phyloP scores from a whole-genome alignment of 192 early-diverging fungal genomes.

The Coemansia sp. region DNA sequence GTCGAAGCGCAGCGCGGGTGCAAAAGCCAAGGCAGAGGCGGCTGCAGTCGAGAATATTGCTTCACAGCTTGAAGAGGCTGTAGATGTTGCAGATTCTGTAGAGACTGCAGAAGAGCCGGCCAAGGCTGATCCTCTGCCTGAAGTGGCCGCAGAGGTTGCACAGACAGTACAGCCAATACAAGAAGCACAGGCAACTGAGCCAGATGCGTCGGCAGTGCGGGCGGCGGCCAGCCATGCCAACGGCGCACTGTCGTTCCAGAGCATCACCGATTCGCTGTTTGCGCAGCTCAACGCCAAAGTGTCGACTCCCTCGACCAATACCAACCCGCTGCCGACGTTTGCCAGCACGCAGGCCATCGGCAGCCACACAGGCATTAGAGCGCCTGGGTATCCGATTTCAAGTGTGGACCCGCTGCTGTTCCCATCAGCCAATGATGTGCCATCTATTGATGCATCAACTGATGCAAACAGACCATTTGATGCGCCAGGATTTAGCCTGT shows the following conservation, averaged over 20 bases:
- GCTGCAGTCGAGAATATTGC: background rate
- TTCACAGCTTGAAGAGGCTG: background rate
- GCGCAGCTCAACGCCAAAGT: constrained; percentile 53
- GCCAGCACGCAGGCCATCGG: constrained; percentile 2
- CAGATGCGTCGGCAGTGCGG: background rate
- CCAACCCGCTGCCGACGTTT: constrained; percentile 14
- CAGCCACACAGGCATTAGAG: constrained; percentile 7
- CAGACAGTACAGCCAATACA: background rate
- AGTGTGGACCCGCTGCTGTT: constrained; percentile 45
- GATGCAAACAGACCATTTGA: constrained; percentile 4
- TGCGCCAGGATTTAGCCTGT: constrained; percentile 19
- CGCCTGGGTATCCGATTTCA: constrained; percentile 21
- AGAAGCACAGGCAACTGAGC: background rate
- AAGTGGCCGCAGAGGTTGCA: background rate
- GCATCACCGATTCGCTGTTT: constrained; percentile 48
- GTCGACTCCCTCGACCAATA: constrained; percentile 15
- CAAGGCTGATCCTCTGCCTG: background rate
- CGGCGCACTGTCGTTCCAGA: constrained; percentile 51
- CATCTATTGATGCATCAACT: background rate
- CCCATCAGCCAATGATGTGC: constrained; percentile 12
- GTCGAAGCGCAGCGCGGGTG: background rate
- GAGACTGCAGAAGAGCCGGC: background rate
- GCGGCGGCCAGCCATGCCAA: constrained; percentile 13
- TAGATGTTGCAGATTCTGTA: background rate
- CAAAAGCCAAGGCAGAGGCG: background rate